Evolutionary conservation across 2,329 filamentous ascomycete genomes (phyloP).

Genomic region (Lachnellula subtilissima): DNA sequence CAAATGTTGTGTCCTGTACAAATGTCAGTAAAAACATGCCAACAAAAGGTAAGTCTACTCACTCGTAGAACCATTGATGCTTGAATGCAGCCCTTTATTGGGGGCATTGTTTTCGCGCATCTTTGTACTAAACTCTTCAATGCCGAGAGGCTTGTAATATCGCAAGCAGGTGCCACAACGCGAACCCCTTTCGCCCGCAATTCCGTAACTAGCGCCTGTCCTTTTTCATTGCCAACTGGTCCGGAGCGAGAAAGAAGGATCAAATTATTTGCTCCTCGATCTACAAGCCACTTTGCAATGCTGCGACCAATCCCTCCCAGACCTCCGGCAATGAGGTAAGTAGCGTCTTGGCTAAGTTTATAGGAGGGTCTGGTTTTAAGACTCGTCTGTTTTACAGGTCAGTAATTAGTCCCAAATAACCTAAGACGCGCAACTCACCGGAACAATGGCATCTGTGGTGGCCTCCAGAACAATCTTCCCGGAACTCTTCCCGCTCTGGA

Average conservation of each 20-base stretch:
- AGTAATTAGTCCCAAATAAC: neutral
- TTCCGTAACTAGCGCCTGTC: neutral
- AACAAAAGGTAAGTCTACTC: neutral
- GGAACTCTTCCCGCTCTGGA: slow-evolving; percentile 9
- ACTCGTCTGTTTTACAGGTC: neutral
- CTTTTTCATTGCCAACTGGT: neutral
- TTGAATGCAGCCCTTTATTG: slow-evolving; percentile 40
- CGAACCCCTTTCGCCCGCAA: slow-evolving; percentile 32
- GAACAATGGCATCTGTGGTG: neutral
- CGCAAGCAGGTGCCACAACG: slow-evolving; percentile 41
- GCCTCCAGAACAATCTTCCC: slow-evolving; percentile 5
- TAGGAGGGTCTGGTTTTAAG: slow-evolving; percentile 3
- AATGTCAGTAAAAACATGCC: slow-evolving; percentile 7
- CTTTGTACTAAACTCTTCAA: neutral
- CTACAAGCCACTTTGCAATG: slow-evolving; percentile 11
- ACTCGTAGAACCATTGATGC: slow-evolving; percentile 40
- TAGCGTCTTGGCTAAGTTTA: neutral
- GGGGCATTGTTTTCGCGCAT: slow-evolving; percentile 14
- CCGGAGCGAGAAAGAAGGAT: slow-evolving; percentile 17
- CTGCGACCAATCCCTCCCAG: slow-evolving; percentile 20
- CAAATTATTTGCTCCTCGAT: slow-evolving; percentile 19
- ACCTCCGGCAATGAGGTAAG: slow-evolving; percentile 22
- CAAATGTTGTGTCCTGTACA: slow-evolving; percentile 33
- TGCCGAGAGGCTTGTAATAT: slow-evolving; percentile 39
- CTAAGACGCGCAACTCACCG: neutral